These are phyloP conservation scores for Cetraspora pellucida DNA, from an alignment of 192 early-diverging fungal genomes.

Conservation along the genomic window DNA sequence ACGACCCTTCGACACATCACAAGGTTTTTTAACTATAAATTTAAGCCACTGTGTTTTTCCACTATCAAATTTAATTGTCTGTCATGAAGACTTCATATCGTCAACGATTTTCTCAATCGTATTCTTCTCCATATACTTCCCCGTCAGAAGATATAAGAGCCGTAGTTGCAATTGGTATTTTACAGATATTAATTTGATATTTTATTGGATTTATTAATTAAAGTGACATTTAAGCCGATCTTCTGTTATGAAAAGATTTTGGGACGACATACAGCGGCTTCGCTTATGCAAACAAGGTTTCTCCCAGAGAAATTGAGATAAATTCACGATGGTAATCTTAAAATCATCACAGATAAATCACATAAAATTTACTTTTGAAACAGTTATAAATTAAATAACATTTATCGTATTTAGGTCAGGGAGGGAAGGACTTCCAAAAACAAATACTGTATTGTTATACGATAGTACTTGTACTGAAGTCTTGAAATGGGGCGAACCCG, in stretches of 20 bases:
- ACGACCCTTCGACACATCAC: too few species aligned
- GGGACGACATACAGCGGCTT: slow-evolving; percentile 14
- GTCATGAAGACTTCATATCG: not conserved
- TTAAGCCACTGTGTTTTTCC: too few species aligned
- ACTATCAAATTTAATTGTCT: too few species aligned
- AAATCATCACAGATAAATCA: not conserved
- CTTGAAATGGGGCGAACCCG: not conserved
- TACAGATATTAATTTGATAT: not conserved
- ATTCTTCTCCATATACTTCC: not conserved
- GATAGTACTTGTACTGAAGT: not conserved
- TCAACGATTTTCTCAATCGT: not conserved
- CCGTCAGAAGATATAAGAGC: not conserved
- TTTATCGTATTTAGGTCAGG: not conserved
- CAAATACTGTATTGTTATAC: slow-evolving; percentile 9
- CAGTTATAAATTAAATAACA: not conserved
- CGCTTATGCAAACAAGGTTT: slow-evolving; percentile 13
- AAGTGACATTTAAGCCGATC: not conserved
- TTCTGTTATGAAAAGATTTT: not conserved
- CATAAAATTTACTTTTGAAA: not conserved
- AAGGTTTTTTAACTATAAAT: too few species aligned
- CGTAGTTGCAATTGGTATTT: not conserved
- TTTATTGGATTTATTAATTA: not conserved
- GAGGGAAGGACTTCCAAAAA: not conserved
- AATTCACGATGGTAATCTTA: not conserved
- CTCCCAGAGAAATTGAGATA: not conserved